A percentile compares a stretch with the other conserved stretches of the same genome.
These are phyloP conservation scores for Ottelia alismoides DNA, from an alignment of 106 monocot genomes.

Conservation along the genomic window DNA sequence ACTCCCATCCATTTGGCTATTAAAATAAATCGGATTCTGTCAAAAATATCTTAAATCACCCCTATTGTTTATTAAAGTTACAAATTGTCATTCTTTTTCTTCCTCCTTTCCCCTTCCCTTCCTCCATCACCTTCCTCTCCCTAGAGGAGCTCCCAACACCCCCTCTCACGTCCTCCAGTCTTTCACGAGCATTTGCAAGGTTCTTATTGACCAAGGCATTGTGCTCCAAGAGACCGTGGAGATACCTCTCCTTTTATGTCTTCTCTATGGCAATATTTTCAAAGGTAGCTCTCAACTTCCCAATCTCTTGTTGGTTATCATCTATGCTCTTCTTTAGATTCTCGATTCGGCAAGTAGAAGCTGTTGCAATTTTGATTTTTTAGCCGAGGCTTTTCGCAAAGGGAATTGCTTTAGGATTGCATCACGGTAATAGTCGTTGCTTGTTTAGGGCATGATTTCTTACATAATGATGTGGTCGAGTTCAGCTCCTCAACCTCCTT, in stretches of 20 bases:
- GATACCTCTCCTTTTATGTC: not conserved
- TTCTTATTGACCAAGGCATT: not conserved
- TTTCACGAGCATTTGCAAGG: no score
- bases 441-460: not conserved
- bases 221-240: not conserved
- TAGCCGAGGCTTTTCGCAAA: not conserved
- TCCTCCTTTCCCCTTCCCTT: no score
- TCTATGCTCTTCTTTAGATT: not conserved
- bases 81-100: no score
- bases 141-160: no score
- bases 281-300: not conserved
- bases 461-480: not conserved
- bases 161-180: not conserved
- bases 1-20: no score
- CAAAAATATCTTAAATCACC: no score
- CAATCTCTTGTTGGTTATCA: not conserved
- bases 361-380: not conserved
- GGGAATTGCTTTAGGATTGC: conserved; percentile 5
- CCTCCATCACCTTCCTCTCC: no score
- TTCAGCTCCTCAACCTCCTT: not conserved
- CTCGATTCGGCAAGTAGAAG: not conserved
- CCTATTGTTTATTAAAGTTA: no score
- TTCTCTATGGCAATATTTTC: not conserved
- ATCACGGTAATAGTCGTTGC: not conserved
- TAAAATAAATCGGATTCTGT: no score